Percentiles rank a stretch among this genome's conserved stretches.
phyloP scores from a whole-genome alignment of 2,329 filamentous ascomycete genomes.

The Aspergillus transmontanensis region DNA sequence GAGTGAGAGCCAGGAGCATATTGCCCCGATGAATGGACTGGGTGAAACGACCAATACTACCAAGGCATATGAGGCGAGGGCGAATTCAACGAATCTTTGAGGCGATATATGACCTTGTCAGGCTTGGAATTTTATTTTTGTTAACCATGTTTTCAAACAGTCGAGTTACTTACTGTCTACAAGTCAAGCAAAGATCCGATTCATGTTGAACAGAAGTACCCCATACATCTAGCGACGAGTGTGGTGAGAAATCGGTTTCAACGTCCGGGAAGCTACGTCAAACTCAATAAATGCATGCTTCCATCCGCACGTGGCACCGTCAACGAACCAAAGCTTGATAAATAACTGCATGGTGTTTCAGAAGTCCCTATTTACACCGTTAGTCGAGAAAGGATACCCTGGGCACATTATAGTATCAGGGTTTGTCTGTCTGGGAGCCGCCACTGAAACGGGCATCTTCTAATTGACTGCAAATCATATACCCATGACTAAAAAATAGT shows the following conservation, averaged over 20 bases:
- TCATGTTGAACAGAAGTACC: background rate
- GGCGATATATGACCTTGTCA: background rate
- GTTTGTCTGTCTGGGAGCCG: no score
- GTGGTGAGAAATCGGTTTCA: background rate
- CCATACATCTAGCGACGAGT: no score
- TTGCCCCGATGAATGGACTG: background rate
- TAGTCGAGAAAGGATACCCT: no score
- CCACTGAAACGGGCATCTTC: background rate
- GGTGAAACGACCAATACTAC: background rate
- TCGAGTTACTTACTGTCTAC: background rate
- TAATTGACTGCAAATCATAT: background rate
- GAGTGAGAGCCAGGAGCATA: conserved; percentile 7
- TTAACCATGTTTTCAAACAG: background rate
- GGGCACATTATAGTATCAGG: no score
- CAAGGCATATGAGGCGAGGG: background rate
- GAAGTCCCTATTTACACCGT: no score
- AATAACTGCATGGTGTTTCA: no score
- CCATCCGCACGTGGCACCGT: no score
- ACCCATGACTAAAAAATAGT: background rate
- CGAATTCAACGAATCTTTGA: background rate
- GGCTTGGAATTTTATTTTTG: no score
- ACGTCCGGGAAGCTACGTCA: background rate
- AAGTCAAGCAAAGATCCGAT: background rate
- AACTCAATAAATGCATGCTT: background rate
- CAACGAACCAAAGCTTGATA: no score